Conservation (phyloP, 495 filamentous ascomycete species). For the Platismatia glauca region DNA sequence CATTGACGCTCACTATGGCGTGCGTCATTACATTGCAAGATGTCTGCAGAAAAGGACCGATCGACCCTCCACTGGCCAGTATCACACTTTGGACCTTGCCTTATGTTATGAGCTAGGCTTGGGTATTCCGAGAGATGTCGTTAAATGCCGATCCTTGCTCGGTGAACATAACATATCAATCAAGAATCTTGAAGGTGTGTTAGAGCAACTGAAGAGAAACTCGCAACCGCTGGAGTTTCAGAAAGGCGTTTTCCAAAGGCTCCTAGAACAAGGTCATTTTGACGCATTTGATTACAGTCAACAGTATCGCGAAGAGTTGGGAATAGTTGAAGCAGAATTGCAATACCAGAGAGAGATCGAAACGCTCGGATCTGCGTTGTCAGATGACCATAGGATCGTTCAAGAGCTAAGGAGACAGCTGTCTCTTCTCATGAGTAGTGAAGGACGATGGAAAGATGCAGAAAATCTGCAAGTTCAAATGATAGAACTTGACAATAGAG, state of each 20-base stretch:
- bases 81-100: background rate
- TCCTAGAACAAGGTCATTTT: background rate
- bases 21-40: background rate
- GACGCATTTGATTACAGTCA: background rate
- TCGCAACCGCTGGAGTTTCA: background rate
- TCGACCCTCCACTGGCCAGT: background rate
- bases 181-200: background rate
- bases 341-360: background rate
- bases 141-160: background rate
- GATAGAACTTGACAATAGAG: too few relatives aligned
- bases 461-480: conserved; percentile 27
- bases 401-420: background rate
- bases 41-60: background rate
- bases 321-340: background rate
- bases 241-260: background rate
- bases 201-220: background rate
- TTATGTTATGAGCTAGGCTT: conserved; percentile 1
- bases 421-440: conserved; percentile 9
- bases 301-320: background rate
- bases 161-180: background rate
- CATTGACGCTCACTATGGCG: background rate
- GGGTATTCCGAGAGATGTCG: background rate
- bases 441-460: conserved; percentile 34
- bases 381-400: background rate
- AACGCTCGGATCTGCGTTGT: background rate